phyloP scores from a whole-genome alignment of 129 eudicot genomes.

The Artemisia argyi region DNA sequence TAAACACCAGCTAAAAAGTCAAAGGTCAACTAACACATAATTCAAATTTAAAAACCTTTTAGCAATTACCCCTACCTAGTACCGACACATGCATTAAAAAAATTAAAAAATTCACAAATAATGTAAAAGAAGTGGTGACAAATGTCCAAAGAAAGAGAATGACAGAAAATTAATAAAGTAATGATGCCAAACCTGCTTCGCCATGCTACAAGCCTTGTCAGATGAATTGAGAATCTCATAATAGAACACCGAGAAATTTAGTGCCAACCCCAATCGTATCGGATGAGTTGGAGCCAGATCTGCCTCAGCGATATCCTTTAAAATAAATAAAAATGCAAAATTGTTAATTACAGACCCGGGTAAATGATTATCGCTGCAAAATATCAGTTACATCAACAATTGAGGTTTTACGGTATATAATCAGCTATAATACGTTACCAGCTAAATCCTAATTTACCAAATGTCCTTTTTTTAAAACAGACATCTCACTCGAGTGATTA shows the following conservation, averaged over 20 bases:
- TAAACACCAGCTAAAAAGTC: slow-evolving; percentile 31
- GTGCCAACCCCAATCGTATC: slow-evolving; percentile 78
- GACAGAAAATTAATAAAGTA: neutral
- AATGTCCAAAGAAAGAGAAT: neutral
- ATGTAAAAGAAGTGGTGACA: slow-evolving; percentile 8
- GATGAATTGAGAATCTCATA: slow-evolving; percentile 79
- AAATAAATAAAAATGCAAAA: slow-evolving; percentile 11
- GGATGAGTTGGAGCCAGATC: slow-evolving; percentile 83
- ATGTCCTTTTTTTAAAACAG: slow-evolving; percentile 16
- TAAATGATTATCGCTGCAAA: neutral
- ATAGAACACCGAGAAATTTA: slow-evolving; percentile 82
- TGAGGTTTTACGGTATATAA: neutral
- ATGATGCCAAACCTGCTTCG: slow-evolving; percentile 59
- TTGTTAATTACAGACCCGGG: neutral
- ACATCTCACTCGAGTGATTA: neutral
- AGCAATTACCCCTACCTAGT: slow-evolving; percentile 18
- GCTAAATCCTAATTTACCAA: slow-evolving; percentile 13
- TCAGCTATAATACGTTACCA: slow-evolving; percentile 2
- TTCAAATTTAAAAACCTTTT: slow-evolving; percentile 16
- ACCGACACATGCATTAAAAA: neutral
- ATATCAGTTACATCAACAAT: slow-evolving; percentile 3
- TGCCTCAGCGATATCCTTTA: slow-evolving; percentile 75
- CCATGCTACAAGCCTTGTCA: slow-evolving; percentile 85
- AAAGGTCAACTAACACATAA: slow-evolving; percentile 19
- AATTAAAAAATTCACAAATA: slow-evolving; percentile 13